Evolutionary conservation across 441 rosid genomes (phyloP), one percentile per base, ranked within the genome.

Genomic region (Pelargonium australe): DNA sequence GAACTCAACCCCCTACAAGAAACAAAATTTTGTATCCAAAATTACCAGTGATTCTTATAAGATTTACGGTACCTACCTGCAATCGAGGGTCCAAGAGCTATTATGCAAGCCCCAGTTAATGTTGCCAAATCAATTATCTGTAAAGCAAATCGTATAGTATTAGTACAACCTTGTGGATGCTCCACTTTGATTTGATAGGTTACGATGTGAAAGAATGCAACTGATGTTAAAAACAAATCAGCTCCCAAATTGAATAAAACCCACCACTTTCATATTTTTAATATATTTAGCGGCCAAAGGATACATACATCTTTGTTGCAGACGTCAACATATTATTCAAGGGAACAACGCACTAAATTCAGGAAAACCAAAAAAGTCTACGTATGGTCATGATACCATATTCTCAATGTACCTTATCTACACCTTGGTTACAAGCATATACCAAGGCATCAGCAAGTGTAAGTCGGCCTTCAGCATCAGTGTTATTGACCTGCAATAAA

Each of bases 401-500:
- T 55, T 55, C 20, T 20, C 23, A 57, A 19, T 57, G 20, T 84
- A 91, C 97, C 98, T 94, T 94, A 16, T 89, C 95, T 31, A 82
- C 95, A 16, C 95, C 95, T 68, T 84, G 97, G 79, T 88, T 91
- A 75, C 98, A 94, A 47, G 96, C 86, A 75, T 91, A 94, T 23
- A 94, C 86, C 73, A 94, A 81, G 77, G 98, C 96, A 86, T 94
- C 98, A 1, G 98, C 98, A 72, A 91, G 96, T 25, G 97, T 89
- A 66, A 91, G 87, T 73, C 98, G 84, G 77, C 98, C 98, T 83
- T 94, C 97, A 37, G 98, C 98, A 76, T 91, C 97, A 72, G 96
- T 94, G 77, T 94, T 91, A 76, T 89, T 94, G 75, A 94, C 98
- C 97, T 93, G 83, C 78, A 83, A 71, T 20, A 58, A 8, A 2